Base-by-base conservation (phyloP, 257 asterid species). In the Gentiana dahurica region DNA sequence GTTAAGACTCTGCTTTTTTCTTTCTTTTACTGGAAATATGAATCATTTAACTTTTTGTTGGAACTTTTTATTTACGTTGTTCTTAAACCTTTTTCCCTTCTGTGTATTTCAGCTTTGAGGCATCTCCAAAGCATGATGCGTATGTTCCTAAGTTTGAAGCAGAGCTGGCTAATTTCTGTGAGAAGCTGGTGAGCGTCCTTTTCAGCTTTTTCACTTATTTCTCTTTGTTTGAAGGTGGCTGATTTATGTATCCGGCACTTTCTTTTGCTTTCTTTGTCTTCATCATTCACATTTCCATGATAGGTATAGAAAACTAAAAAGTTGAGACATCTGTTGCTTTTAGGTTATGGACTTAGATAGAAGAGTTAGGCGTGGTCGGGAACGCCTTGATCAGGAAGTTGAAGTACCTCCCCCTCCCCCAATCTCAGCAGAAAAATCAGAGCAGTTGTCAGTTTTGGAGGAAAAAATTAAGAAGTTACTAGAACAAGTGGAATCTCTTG, bases 401-500 rank as follows among this genome's bases (percentile, higher is more conserved):
- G 97, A 85, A 69, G 67, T 79, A 53, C 97, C 87, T 56, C 97
- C 87, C 43, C 80, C 96, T 34, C 95, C 98, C 9, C 95, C 95
- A 41, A 78, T 91, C 61, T 80, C 98, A 44, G 86, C 88, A 61
- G 98, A 91, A 80, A 91, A 91, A 60, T 80, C 95, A 5, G 95
- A 92, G 73, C 99, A 81, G 75, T 63, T 92, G 67, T 66, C 95
- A 6, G 81, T 85, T 53, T 69, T 88, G 73, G 99, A 88, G 75
- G 99, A 88, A 83, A 88, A 88, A 80, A 88, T 92, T 64, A 92
- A 83, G 77, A 83, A 79, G 75, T 78, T 92, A 44, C 89, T 92
- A 67, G 99, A 92, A 73, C 99, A 92, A 74, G 99, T 88, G 52
- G 99, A 92, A 77, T 88, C 97, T 70, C 95, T 85, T 68, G 99